These are phyloP conservation scores for Suillus paluster DNA, from an alignment of 768 basidiomycete genomes.

Conservation along the genomic window DNA sequence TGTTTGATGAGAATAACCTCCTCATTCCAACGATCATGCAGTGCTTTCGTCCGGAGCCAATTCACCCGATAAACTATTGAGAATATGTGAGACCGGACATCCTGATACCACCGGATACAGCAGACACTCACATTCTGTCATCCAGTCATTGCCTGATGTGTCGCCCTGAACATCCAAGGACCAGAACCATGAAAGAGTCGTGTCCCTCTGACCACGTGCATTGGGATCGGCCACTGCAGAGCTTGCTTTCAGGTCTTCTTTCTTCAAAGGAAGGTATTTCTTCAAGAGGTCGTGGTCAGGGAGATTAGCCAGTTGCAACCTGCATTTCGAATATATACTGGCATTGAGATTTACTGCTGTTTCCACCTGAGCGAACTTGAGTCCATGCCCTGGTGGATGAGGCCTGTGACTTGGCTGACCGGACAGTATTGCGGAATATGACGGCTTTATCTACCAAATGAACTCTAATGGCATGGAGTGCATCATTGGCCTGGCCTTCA, in stretches of 20 bases:
- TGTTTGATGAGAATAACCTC: slow-evolving; percentile 3
- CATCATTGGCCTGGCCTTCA: slow-evolving; percentile 22
- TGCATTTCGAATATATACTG: neutral
- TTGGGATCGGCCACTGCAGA: slow-evolving; percentile 10
- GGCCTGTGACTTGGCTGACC: slow-evolving; percentile 1
- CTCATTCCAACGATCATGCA: slow-evolving; percentile 6
- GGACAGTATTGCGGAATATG: slow-evolving; percentile 2
- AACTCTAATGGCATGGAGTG: slow-evolving; percentile 12
- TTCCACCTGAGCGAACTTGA: neutral
- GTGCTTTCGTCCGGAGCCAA: slow-evolving; percentile 13
- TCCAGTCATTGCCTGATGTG: slow-evolving; percentile 8
- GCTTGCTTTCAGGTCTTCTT: slow-evolving; percentile 10
- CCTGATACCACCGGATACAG: neutral
- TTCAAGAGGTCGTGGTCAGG: neutral
- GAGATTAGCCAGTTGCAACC: neutral
- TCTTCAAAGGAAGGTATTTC: slow-evolving; percentile 2
- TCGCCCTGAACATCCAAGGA: slow-evolving; percentile 10
- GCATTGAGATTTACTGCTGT: slow-evolving; percentile 5
- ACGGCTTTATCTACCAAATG: slow-evolving; percentile 17
- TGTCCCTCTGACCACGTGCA: slow-evolving; percentile 7
- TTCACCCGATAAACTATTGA: slow-evolving; percentile 9
- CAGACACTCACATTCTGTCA: slow-evolving; percentile 13
- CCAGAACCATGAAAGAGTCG: slow-evolving; percentile 15
- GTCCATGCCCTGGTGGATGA: slow-evolving; percentile 1
- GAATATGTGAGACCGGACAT: neutral